A percentile compares a stretch with the other conserved stretches of the same genome.
Evolutionary conservation across 2,329 filamentous ascomycete species (phyloP).

Genomic region (Cytospora mali): DNA sequence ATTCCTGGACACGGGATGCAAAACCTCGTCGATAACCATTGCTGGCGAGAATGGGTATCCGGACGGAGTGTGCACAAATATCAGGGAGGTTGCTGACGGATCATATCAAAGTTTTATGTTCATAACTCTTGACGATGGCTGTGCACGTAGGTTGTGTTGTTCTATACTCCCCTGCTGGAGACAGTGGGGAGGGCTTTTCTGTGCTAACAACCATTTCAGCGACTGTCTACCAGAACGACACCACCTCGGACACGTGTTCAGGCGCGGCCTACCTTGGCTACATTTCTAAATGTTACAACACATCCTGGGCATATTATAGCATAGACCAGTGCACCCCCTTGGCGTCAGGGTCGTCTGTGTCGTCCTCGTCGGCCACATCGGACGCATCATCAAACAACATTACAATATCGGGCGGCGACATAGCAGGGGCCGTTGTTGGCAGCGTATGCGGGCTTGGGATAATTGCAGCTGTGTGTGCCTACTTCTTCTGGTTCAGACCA

Average conservation of each 20-base stretch:
- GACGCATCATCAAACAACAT: not conserved
- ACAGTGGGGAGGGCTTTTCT: not conserved
- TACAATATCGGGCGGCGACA: slow-evolving; percentile 11
- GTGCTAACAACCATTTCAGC: slow-evolving; percentile 12
- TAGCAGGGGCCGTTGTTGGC: slow-evolving; percentile 16
- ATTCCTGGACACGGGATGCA: slow-evolving; percentile 12
- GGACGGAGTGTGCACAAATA: slow-evolving; percentile 15
- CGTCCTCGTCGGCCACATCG: not conserved
- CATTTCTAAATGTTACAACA: slow-evolving; percentile 16
- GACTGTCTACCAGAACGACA: slow-evolving; percentile 13
- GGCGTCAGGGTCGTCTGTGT: not conserved
- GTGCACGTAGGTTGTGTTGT: slow-evolving; percentile 7
- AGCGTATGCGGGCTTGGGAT: slow-evolving; percentile 18
- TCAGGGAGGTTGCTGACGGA: not conserved
- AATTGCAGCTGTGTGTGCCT: slow-evolving; percentile 17
- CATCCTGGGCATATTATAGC: slow-evolving; percentile 16
- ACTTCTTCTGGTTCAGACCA: slow-evolving; percentile 23
- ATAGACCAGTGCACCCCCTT: slow-evolving; percentile 15
- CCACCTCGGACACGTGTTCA: slow-evolving; percentile 2
- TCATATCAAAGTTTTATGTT: slow-evolving; percentile 20
- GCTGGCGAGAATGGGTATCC: slow-evolving; percentile 19
- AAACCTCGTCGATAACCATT: not conserved
- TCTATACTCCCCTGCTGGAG: not conserved
- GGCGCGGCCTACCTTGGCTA: not conserved
- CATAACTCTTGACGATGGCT: slow-evolving; percentile 16